Evolutionary conservation across 257 asterid species (phyloP).

Genomic region (Solanum corneliomulleri): DNA sequence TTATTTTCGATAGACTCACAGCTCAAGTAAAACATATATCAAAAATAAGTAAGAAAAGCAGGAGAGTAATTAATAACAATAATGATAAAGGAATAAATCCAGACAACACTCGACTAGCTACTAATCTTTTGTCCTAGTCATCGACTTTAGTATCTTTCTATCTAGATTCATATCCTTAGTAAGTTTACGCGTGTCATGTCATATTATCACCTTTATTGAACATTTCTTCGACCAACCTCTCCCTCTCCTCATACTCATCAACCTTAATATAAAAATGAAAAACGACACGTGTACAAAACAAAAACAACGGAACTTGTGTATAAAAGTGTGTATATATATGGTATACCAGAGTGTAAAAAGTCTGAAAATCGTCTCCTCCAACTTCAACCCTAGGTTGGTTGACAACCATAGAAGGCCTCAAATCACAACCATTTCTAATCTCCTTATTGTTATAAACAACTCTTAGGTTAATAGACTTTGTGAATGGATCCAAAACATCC

Average conservation of each 20-base stretch:
- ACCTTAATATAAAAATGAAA: not conserved
- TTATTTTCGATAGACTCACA: not conserved
- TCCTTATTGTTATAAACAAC: conserved; percentile 27
- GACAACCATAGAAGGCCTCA: conserved; percentile 51
- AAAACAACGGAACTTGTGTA: not conserved
- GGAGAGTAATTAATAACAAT: not conserved
- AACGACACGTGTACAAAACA: not conserved
- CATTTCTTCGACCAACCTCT: not conserved
- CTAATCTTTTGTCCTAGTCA: not conserved
- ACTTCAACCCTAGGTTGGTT: conserved; percentile 63
- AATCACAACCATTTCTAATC: conserved; percentile 51
- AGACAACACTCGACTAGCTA: not conserved
- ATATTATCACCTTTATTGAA: not conserved
- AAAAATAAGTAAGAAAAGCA: not conserved
- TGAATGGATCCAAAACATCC: conserved; percentile 59
- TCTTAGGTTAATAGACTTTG: conserved; percentile 29
- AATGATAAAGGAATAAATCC: not conserved
- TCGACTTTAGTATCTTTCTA: not conserved
- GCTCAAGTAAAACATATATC: not conserved
- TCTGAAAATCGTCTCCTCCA: conserved; percentile 62
- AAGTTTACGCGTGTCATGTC: not conserved
- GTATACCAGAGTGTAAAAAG: conserved; percentile 50
- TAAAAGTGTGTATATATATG: not conserved
- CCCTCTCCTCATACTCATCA: not conserved
- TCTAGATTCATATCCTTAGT: not conserved